These are phyloP conservation scores for Solanum peruvianum DNA, from an alignment of 257 asterid species.

Conservation along the genomic window DNA sequence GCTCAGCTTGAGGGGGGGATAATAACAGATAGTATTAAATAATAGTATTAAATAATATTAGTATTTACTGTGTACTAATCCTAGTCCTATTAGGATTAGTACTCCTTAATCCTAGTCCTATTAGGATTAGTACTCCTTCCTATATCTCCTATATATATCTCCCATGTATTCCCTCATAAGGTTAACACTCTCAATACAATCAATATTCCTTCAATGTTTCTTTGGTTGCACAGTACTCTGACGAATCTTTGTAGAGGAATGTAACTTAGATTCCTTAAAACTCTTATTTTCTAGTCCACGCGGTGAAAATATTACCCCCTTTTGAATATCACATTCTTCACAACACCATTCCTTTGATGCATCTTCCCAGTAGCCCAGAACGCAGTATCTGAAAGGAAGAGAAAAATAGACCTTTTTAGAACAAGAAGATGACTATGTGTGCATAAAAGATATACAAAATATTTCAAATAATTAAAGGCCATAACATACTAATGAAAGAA, in stretches of 20 bases:
- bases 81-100: too few species aligned
- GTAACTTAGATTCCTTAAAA: background rate
- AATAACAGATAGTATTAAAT: too few species aligned
- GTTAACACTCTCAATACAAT: too few species aligned
- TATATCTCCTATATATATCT: too few species aligned
- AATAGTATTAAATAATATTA: too few species aligned
- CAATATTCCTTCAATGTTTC: too few species aligned
- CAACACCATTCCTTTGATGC: constrained; percentile 30
- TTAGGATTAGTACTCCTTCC: too few species aligned
- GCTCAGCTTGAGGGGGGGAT: too few species aligned
- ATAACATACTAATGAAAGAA: background rate
- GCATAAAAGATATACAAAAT: background rate
- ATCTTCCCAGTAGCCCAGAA: constrained; percentile 1
- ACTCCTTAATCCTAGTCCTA: too few species aligned
- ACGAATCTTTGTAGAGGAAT: background rate
- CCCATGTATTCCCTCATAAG: too few species aligned
- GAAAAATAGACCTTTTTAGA: too few species aligned
- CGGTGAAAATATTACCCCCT: background rate
- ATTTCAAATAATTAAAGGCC: background rate
- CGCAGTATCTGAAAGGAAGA: constrained; percentile 40
- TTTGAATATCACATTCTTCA: constrained; percentile 21
- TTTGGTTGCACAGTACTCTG: background rate
- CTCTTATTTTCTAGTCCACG: background rate
- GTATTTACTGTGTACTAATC: too few species aligned
- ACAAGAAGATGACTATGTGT: background rate